Percentiles rank a stretch among this genome's conserved stretches.
Conservation (phyloP, 2,329 filamentous ascomycete species). For the Emmonsiellopsis sp. region DNA sequence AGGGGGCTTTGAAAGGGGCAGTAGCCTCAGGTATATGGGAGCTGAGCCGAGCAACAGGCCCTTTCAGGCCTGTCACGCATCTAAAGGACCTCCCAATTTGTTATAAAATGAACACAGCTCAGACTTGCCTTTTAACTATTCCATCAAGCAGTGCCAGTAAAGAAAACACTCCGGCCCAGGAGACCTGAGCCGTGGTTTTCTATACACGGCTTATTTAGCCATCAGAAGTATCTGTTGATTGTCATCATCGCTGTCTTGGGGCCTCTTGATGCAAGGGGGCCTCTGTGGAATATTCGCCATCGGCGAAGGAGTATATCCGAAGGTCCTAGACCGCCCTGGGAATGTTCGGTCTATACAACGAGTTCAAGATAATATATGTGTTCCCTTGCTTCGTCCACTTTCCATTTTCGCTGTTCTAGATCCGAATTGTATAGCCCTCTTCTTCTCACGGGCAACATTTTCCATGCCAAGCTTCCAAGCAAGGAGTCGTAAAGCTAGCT, state of each 20-base stretch:
- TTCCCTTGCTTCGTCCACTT: conserved; percentile 55
- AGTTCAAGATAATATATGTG: conserved; percentile 40
- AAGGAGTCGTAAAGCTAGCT: conserved; percentile 69
- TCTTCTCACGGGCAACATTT: conserved; percentile 74
- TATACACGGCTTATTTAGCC: conserved; percentile 8
- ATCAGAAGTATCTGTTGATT: conserved; percentile 37
- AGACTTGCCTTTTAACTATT: conserved; percentile 27
- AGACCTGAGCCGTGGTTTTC: background rate
- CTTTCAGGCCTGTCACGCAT: no score
- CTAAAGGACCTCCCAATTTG: no score
- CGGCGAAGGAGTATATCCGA: no score
- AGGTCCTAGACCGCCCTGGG: background rate
- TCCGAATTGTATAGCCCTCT: conserved; percentile 82
- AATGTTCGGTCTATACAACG: background rate
- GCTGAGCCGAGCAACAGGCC: no score
- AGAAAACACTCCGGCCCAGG: background rate
- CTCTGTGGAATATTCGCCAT: background rate
- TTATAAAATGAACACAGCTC: conserved; percentile 16
- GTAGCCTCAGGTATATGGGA: no score
- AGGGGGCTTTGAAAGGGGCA: no score
- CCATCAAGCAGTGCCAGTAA: background rate
- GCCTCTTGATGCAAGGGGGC: background rate
- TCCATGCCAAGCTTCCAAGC: conserved; percentile 66
- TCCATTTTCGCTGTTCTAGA: conserved; percentile 79
- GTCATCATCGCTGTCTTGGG: conserved; percentile 30